Conservation (phyloP, 352 stramenopile species). For the Pythium phragmitis region DNA sequence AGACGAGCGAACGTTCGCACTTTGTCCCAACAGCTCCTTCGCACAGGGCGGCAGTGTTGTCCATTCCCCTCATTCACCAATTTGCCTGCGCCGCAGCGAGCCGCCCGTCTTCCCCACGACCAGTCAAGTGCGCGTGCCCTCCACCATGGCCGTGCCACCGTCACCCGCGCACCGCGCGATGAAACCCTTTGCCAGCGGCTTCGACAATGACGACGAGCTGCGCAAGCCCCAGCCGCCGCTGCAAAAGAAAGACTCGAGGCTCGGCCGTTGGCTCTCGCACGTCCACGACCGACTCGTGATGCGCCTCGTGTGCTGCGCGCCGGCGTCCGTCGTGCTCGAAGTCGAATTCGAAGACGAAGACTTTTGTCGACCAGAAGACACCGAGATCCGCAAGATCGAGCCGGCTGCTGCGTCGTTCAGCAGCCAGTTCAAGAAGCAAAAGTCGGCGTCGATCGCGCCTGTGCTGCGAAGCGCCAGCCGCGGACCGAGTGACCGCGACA, state of each 20-base stretch:
- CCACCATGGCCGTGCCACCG: conserved; percentile 14
- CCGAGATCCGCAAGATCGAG: conserved; percentile 26
- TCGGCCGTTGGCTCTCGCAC: conserved; percentile 25
- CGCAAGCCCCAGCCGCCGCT: conserved; percentile 13
- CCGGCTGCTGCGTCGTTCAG: background rate
- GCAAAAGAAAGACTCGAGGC: conserved; percentile 19
- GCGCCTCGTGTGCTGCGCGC: conserved; percentile 29
- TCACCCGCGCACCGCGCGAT: conserved; percentile 20
- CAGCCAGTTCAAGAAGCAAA: conserved; percentile 27
- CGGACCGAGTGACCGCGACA: conserved; percentile 21
- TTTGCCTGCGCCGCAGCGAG: conserved; percentile 6
- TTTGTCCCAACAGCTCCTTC: background rate
- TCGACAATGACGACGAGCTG: conserved; percentile 19
- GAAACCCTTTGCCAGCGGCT: conserved; percentile 16
- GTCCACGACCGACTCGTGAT: conserved; percentile 31
- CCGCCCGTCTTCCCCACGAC: background rate
- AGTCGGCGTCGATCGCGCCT: conserved; percentile 28
- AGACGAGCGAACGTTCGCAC: conserved; percentile 4
- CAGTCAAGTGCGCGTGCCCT: background rate
- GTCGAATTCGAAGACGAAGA: conserved; percentile 32
- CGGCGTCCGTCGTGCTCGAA: conserved; percentile 28
- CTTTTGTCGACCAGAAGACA: conserved; percentile 25
- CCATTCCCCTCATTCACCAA: conserved; percentile 14
- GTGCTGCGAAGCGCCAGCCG: conserved; percentile 1
- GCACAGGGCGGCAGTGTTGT: background rate